Percentiles rank a stretch among this genome's conserved stretches.
Evolutionary conservation across 2,329 filamentous ascomycete species (phyloP).

Genomic region (Nemania bipapillata): DNA sequence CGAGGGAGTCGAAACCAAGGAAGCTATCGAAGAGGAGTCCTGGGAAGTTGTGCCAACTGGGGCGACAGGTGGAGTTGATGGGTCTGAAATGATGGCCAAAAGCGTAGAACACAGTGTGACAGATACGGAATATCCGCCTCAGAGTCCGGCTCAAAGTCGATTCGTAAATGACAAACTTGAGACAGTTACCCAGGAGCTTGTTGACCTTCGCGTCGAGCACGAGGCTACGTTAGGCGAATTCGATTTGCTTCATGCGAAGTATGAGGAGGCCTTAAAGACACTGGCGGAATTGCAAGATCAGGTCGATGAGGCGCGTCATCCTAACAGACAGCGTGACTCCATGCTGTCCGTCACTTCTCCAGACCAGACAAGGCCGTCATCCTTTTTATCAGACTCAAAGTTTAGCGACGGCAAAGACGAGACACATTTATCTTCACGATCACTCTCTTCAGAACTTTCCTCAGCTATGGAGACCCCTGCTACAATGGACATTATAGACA

Average conservation of each 20-base stretch:
- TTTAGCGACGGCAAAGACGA: constrained; percentile 76
- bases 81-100: constrained; percentile 34
- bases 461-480: constrained; percentile 81
- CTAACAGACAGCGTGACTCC: constrained; percentile 65
- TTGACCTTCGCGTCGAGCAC: constrained; percentile 90
- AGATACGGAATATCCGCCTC: constrained; percentile 57
- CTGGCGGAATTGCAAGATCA: constrained; percentile 87
- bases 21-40: constrained; percentile 47
- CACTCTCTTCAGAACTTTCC: constrained; percentile 92
- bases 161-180: constrained; percentile 94
- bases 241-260: constrained; percentile 84
- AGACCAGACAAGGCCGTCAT: constrained; percentile 70
- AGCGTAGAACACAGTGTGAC: constrained; percentile 19
- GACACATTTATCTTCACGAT: constrained; percentile 80
- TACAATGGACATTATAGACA: constrained; percentile 71
- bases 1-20: constrained; percentile 50
- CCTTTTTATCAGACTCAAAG: constrained; percentile 84
- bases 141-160: constrained; percentile 81
- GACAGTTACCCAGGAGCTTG: constrained; percentile 87
- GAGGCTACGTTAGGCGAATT: constrained; percentile 84
- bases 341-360: constrained; percentile 65
- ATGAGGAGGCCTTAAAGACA: constrained; percentile 85
- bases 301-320: constrained; percentile 80
- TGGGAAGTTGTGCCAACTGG: constrained; percentile 38
- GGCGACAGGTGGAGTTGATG: constrained; percentile 23